These are phyloP conservation scores for Vaucheria bursata DNA, from an alignment of 352 stramenopile species.

Conservation along the genomic window DNA sequence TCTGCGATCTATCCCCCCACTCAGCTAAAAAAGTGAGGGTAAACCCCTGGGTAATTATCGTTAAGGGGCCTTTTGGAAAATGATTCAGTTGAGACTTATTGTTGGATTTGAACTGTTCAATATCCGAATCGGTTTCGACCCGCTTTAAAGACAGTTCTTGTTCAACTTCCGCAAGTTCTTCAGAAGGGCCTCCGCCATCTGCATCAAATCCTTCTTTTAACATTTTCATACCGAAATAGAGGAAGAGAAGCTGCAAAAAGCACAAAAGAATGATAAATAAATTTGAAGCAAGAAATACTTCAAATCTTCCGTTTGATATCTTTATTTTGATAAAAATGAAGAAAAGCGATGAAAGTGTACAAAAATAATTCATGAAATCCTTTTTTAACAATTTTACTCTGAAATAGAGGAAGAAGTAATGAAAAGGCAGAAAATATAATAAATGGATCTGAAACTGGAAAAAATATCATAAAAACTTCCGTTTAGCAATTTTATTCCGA, in stretches of 20 bases:
- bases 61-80: background rate
- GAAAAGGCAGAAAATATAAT: too few relatives aligned
- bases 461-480: too few relatives aligned
- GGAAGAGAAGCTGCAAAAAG: conserved; percentile 67
- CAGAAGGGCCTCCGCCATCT: conserved; percentile 57
- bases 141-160: conserved; percentile 2
- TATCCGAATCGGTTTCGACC: background rate
- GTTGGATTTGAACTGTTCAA: background rate
- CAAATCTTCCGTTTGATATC: too few relatives aligned
- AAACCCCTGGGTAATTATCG: conserved; percentile 47
- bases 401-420: too few relatives aligned
- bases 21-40: conserved; percentile 96
- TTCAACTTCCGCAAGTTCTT: conserved; percentile 56
- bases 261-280: too few relatives aligned
- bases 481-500: too few relatives aligned
- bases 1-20: conserved; percentile 97
- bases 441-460: too few relatives aligned
- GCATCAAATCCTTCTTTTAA: conserved; percentile 64
- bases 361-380: too few relatives aligned
- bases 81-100: background rate
- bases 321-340: too few relatives aligned
- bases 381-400: too few relatives aligned
- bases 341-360: too few relatives aligned
- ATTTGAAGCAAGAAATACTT: too few relatives aligned
- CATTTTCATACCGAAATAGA: conserved; percentile 92